Evolutionary conservation across 2,329 filamentous ascomycete genomes (phyloP).

Genomic region (Scedosporium dehoogii): DNA sequence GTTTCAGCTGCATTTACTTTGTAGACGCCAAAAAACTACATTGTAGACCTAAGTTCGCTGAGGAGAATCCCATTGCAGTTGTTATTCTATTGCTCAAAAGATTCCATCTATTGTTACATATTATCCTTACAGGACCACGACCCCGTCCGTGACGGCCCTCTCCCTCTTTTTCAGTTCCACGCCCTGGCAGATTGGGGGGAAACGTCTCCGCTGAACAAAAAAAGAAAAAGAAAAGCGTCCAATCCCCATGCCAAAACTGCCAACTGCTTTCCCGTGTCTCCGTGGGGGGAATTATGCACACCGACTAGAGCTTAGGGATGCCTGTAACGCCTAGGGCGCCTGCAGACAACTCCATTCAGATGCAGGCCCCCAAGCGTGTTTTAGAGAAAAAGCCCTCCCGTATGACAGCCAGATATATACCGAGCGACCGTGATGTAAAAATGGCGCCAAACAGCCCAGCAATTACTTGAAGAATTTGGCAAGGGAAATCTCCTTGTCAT

Average conservation of each 20-base stretch:
- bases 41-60: not conserved
- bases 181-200: not conserved
- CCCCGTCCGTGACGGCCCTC: slow-evolving; percentile 5
- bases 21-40: not conserved
- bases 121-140: slow-evolving; percentile 21
- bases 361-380: not conserved
- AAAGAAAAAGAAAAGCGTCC: not conserved
- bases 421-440: not conserved
- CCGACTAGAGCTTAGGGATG: too few relatives aligned
- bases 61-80: not conserved
- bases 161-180: not conserved
- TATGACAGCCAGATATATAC: not conserved
- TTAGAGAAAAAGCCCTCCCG: not conserved
- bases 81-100: not conserved
- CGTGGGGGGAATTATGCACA: not conserved
- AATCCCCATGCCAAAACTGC: not conserved
- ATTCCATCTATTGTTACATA: slow-evolving; percentile 16
- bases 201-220: not conserved
- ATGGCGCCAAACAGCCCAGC: not conserved
- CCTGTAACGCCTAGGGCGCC: too few relatives aligned
- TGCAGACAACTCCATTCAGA: not conserved
- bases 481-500: slow-evolving; percentile 91
- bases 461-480: slow-evolving; percentile 62
- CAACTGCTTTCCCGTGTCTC: not conserved
- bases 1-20: too few relatives aligned